These are phyloP conservation scores for Verticillium albo-atrum DNA, from an alignment of 2,329 filamentous ascomycete species.

Conservation along the genomic window DNA sequence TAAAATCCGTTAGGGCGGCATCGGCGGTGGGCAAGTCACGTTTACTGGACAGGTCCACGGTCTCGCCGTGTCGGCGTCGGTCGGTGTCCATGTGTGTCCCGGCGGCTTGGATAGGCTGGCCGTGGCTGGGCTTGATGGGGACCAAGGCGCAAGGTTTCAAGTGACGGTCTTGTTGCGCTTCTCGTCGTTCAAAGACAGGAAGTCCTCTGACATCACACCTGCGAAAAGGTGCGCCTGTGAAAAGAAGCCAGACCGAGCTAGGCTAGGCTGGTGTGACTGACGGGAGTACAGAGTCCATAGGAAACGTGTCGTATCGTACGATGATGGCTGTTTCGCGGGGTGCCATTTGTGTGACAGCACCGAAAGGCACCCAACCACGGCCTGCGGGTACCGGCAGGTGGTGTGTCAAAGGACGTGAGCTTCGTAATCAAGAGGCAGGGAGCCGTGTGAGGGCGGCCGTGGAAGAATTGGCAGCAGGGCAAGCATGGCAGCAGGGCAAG, in stretches of 20 bases:
- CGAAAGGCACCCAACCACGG: not conserved
- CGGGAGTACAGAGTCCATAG: not conserved
- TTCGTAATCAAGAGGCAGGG: not conserved
- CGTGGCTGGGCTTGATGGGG: not conserved
- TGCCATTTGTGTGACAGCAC: not conserved
- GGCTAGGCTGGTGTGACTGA: not conserved
- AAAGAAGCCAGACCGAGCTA: not conserved
- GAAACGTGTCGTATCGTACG: not conserved
- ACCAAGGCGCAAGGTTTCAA: not conserved
- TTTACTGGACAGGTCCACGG: not conserved
- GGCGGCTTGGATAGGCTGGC: not conserved
- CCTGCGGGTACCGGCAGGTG: not conserved
- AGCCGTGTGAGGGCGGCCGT: too few relatives aligned
- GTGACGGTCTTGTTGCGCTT: not conserved
- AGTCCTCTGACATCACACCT: slow-evolving; percentile 1
- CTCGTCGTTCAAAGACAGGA: not conserved
- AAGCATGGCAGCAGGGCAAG: too few relatives aligned
- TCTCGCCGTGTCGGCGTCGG: not conserved
- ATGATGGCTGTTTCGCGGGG: not conserved
- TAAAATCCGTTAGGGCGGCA: not conserved
- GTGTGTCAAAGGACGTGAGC: not conserved
- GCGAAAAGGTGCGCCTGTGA: not conserved
- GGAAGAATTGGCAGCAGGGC: too few relatives aligned
- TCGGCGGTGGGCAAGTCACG: not conserved
- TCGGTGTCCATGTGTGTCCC: not conserved